Evolutionary conservation across 2,329 filamentous ascomycete species (phyloP), one percentile per base, ranked within the genome.

Genomic region (Sarocladium kiliense): DNA sequence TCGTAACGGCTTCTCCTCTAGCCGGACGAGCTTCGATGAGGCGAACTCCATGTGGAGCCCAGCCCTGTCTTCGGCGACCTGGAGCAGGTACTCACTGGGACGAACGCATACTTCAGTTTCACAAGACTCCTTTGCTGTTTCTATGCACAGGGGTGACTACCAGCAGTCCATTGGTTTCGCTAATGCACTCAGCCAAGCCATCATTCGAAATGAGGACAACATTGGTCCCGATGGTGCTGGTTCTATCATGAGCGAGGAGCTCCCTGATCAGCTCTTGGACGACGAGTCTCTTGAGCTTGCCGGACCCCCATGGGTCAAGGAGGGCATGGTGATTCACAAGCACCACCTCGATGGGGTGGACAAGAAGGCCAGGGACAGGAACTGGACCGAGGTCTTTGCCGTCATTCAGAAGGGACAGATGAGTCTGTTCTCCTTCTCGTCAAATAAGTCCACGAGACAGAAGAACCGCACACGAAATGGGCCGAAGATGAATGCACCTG

Each of bases 161-260:
- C 91, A 97, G 71, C 92, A 96, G 71, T 95, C 91, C 1, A 96
- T 99, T 66, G 94, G 94, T 1, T 99, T 99, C 66, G 94, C 94
- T 55, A 97, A 96, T 68, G 94, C 94, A 3, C 79, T 99, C 11
- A 96, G 91, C 63, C 93, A 97, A 68, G 93, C 93, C 34, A 99
- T 97, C 60, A 96, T 96, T 61, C 88, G 94, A 3, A 93, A 97
- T 64, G 91, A 95, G 64, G 80, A 81, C 45, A 80, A 82, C 16
- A 79, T 80, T 11, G 77, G 77, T 41, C 73, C 76, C 1, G 72
- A 76, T 59, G 72, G 68, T 59, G 68, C 66, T 2, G 70, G 74
- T 2, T 83, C 71, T 65, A 76, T 75, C 61, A 75, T 79, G 59
- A 86, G 87, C 62, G 84, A 86, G 27, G 81, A 84, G 44, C 72